Base-by-base conservation (phyloP, 176 grass and related monocot species). In the Coix lacrymajobi region DNA sequence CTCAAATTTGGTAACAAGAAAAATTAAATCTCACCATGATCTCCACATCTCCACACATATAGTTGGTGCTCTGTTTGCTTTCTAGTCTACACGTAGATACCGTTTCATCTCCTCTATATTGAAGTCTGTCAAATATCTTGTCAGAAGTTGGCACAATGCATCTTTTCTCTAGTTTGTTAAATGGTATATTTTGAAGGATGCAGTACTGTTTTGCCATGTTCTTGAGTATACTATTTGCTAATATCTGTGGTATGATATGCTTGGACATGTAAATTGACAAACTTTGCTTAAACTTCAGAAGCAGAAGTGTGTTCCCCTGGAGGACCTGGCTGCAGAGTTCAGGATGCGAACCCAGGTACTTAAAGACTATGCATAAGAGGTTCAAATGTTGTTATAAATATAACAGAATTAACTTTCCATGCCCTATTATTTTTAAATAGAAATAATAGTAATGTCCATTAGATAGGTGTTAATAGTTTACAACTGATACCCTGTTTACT, bases 251-350 rank as follows among this genome's bases (percentile, higher is more conserved):
- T 80, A 80, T 30, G 28, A 29, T 84, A 49, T 79, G 11, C 28
- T 66, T 77, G 33, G 25, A 1, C 61, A 71, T 30, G 24, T 48
- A 82, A 85, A 81, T 44, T 66, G 38, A 75, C 28, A 72, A 30
- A 20, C 3, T 79, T 79, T 45, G 6, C 45, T 82, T 70, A 30
- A 44, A 65, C 4, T 39, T 30, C 87, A 97, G 96, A 98, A 86
- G 71, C 92, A 98, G 83, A 98, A 98, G 63, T 98, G 92, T 82
- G 92, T 98, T 82, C 96, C 91, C 24, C 78, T 98, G 64, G 96
- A 98, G 63, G 96, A 98, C 75, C 92, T 95, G 72, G 92, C 96
- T 49, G 92, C 88, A 66, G 96, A 95, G 82, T 98, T 98, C 65
- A 91, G 94, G 73, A 79, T 98, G 61, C 79, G 96, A 78, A 98